phyloP scores from a whole-genome alignment of 202 grass and related monocot species.

The Panicum hallii region DNA sequence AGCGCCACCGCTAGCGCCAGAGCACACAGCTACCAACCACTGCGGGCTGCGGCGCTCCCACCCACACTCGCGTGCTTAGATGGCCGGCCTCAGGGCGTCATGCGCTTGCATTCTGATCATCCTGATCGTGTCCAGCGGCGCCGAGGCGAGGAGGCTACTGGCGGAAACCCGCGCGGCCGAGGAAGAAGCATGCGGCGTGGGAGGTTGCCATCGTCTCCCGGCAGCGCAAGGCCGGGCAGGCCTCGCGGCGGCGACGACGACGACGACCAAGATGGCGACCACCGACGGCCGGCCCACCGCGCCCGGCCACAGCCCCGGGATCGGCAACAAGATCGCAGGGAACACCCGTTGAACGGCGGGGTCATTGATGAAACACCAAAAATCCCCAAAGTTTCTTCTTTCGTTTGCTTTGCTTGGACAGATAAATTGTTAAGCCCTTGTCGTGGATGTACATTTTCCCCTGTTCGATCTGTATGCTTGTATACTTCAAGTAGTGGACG shows the following conservation, averaged over 20 bases:
- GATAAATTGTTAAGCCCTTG: not conserved
- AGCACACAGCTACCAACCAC: not conserved
- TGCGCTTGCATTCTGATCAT: conserved; percentile 51
- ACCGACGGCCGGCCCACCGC: conserved; percentile 50
- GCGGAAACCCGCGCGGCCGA: not conserved
- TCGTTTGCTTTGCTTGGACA: not conserved
- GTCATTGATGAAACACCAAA: not conserved
- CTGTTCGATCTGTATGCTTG: not conserved
- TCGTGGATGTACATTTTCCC: not conserved
- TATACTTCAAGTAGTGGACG: conserved; percentile 25
- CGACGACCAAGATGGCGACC: conserved; percentile 35
- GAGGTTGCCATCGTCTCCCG: conserved; percentile 2
- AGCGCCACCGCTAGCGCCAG: not conserved
- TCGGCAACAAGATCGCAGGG: conserved; percentile 59
- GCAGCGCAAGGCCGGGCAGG: not conserved
- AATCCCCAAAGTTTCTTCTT: not conserved
- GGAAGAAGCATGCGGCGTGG: conserved; percentile 15
- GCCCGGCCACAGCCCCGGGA: conserved; percentile 69
- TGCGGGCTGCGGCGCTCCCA: not conserved
- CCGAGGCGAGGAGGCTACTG: conserved; percentile 49
- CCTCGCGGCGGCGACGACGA: not conserved
- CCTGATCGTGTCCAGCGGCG: conserved; percentile 27
- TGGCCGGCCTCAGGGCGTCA: conserved; percentile 49
- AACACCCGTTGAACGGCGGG: conserved; percentile 32
- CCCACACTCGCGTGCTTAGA: not conserved